Conservation (phyloP, 2,329 filamentous ascomycete species). For the Aspergillus melleus region DNA sequence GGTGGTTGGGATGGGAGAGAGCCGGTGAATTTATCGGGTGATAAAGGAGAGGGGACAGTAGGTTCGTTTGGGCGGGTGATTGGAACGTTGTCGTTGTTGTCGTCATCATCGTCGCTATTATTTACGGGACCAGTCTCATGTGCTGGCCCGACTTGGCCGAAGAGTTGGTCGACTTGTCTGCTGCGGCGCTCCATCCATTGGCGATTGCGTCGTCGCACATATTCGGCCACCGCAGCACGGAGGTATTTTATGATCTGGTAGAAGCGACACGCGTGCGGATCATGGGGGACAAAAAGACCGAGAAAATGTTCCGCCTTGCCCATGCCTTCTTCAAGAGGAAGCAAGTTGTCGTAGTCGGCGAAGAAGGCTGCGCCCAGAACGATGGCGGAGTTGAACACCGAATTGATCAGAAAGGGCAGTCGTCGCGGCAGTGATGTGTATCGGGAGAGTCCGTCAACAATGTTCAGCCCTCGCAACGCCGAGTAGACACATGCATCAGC, state of each 20-base stretch:
- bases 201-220: constrained; percentile 37
- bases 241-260: constrained; percentile 42
- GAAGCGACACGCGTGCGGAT: constrained; percentile 38
- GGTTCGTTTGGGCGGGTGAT: constrained; percentile 8
- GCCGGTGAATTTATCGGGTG: constrained; percentile 21
- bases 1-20: constrained; percentile 18
- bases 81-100: constrained; percentile 8
- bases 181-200: constrained; percentile 42
- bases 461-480: constrained; percentile 41
- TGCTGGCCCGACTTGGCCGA: constrained; percentile 34
- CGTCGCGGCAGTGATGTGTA: constrained; percentile 41
- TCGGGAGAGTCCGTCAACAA: constrained; percentile 38
- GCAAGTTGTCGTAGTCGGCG: constrained; percentile 44
- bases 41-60: constrained; percentile 24
- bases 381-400: constrained; percentile 47
- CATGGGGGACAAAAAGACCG: constrained; percentile 34
- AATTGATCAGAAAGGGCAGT: constrained; percentile 49
- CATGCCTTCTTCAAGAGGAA: constrained; percentile 35
- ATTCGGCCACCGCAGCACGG: constrained; percentile 39
- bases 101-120: too few species aligned
- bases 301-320: constrained; percentile 37
- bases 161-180: constrained; percentile 44
- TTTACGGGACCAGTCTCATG: constrained; percentile 11
- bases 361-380: constrained; percentile 49
- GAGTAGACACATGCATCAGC: constrained; percentile 48